Base-by-base conservation (phyloP, 176 grass and related monocot species). In the Echinochloa phyllopogon region DNA sequence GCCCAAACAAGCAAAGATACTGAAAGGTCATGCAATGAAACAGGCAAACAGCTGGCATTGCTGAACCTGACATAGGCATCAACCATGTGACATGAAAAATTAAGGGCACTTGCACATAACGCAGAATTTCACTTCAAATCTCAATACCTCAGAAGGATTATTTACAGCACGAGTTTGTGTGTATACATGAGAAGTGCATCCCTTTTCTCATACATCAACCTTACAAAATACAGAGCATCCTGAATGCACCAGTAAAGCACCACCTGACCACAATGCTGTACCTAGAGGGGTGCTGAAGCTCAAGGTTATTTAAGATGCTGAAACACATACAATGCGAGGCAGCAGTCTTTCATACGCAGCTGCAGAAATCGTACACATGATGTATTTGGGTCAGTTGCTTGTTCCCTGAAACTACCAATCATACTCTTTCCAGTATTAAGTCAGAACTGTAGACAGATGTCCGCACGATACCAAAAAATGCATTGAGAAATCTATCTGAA, bases 151-250 rank as follows among this genome's bases (percentile, higher is more conserved):
- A 21, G 12, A 37, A 20, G 8, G 16, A 59, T 83, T 91, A 91
- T 91, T 79, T 80, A 87, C 88, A 83, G 3, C 49, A 33, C n/a
- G 18, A 51, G 11, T 53, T 48, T n/a, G 2, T 69, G 16, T 65
- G 24, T 47, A 71, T 77, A 69, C 72, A 72, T 72, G 6, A 56
- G 15, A 77, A 56, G 17, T 49, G 37, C 33, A 65, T 69, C 4
- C 23, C 53, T 49, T 49, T 81, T 20, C 65, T 82, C 10, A 58
- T 69, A 81, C 64, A 73, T 56, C 72, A 68, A 78, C 24, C 33
- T 75, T 67, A 80, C 13, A 58, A 78, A 48, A 78, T 10, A 10
- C 10, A 47, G 69, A 72, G 27, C 50, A 78, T 48, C 27, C 25
- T 57, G 64, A 48, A 65, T 69, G 27, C 16, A 42, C 6, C 0